phyloP scores from a whole-genome alignment of 129 eudicot genomes.

The Pulicaria dysenterica region DNA sequence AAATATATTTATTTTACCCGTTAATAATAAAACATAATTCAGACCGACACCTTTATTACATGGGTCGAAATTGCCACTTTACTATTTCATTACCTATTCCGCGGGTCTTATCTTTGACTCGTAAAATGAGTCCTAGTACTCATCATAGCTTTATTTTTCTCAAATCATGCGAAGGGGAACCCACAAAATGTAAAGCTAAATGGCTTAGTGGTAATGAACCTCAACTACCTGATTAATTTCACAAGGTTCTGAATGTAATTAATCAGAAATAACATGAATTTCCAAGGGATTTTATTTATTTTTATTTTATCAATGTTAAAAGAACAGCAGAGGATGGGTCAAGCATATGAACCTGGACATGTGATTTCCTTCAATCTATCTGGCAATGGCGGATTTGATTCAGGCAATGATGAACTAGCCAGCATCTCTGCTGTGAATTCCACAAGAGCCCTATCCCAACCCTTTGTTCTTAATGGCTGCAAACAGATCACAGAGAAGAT shows the following conservation, averaged over 20 bases:
- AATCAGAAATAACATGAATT: conserved; percentile 11
- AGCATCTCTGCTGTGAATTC: conserved; percentile 76
- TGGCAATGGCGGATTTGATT: conserved; percentile 58
- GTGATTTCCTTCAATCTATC: conserved; percentile 72
- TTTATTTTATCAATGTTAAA: neutral
- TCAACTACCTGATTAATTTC: neutral
- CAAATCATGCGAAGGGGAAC: neutral
- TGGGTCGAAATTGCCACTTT: conserved; percentile 3
- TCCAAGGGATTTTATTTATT: neutral
- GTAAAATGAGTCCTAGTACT: neutral
- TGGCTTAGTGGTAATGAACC: conserved; percentile 4
- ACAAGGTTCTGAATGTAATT: neutral
- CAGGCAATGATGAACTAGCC: conserved; percentile 60
- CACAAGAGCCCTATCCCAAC: conserved; percentile 90
- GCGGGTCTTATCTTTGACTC: neutral
- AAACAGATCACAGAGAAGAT: conserved; percentile 16
- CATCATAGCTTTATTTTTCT: neutral
- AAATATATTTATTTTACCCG: neutral
- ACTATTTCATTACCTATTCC: neutral
- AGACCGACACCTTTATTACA: neutral
- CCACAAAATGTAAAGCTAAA: conserved; percentile 11
- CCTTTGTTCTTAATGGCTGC: conserved; percentile 71
- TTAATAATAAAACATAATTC: neutral
- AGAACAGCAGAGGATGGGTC: neutral
- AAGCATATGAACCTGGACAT: conserved; percentile 70